Percentiles rank a stretch among this genome's conserved stretches.
Evolutionary conservation across 176 grass and related monocot genomes (phyloP).

Genomic region (Cymbopogon citratus): DNA sequence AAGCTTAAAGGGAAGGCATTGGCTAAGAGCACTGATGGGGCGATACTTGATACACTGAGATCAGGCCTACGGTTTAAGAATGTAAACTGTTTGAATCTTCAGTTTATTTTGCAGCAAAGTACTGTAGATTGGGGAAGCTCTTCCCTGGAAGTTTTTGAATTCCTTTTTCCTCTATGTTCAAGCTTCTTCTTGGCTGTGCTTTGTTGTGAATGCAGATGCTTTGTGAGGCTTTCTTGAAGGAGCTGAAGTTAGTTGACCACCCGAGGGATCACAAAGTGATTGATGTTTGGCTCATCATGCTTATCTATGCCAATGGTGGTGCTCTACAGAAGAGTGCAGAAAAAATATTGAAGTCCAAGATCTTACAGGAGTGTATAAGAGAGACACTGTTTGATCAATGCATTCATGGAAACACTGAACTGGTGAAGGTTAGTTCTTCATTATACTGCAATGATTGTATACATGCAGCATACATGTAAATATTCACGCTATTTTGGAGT

Average conservation of each 20-base stretch:
- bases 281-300: slow-evolving; percentile 88
- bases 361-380: slow-evolving; percentile 52
- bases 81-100: slow-evolving; percentile 31
- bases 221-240: slow-evolving; percentile 69
- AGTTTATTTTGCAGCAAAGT: background rate
- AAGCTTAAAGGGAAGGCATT: slow-evolving; percentile 83
- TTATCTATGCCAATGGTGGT: slow-evolving; percentile 76
- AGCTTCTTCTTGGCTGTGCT: background rate
- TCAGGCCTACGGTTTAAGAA: slow-evolving; percentile 87
- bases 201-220: slow-evolving; percentile 55
- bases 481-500: background rate
- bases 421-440: slow-evolving; percentile 71
- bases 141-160: background rate
- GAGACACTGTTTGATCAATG: slow-evolving; percentile 79
- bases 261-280: slow-evolving; percentile 67
- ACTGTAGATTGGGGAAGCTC: background rate
- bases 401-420: slow-evolving; percentile 61
- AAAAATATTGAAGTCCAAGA: slow-evolving; percentile 82
- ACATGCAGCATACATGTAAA: background rate
- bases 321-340: slow-evolving; percentile 62
- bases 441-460: background rate
- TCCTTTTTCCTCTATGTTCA: background rate
- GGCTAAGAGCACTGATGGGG: slow-evolving; percentile 51
- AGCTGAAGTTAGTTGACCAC: slow-evolving; percentile 63
- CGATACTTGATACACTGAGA: slow-evolving; percentile 65